These are phyloP conservation scores for Clausena lansium DNA, from an alignment of 345 rosid genomes.

Conservation along the genomic window DNA sequence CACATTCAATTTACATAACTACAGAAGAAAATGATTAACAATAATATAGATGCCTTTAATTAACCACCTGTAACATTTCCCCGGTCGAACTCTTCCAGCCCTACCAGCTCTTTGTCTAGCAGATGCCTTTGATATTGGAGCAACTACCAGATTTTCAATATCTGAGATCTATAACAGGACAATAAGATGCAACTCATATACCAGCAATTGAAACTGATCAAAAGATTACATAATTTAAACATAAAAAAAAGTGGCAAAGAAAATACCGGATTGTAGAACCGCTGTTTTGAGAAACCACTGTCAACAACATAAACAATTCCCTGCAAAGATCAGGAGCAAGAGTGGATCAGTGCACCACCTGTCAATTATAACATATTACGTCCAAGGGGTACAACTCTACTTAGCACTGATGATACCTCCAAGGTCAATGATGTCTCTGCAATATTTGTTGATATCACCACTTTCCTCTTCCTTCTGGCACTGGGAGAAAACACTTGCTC, in stretches of 20 bases:
- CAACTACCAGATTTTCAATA: conserved; percentile 87
- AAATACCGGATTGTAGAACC: conserved; percentile 89
- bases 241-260: conserved; percentile 5
- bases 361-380: conserved; percentile 1
- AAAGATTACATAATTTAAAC: conserved; percentile 4
- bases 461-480: conserved; percentile 92
- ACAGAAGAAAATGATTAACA: background rate
- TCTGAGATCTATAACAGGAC: conserved; percentile 64
- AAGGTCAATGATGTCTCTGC: conserved; percentile 94
- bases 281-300: conserved; percentile 94
- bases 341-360: conserved; percentile 9
- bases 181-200: background rate
- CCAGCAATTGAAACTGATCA: background rate
- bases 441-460: conserved; percentile 86
- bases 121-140: conserved; percentile 96
- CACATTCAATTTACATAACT: background rate
- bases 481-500: conserved; percentile 84
- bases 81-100: conserved; percentile 95
- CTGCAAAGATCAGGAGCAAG: conserved; percentile 42
- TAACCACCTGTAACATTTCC: conserved; percentile 89
- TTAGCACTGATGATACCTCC: conserved; percentile 51
- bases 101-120: conserved; percentile 98
- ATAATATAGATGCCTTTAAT: background rate
- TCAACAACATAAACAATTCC: conserved; percentile 94
- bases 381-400: background rate